Evolutionary conservation across 108 stramenopile species (phyloP).

Genomic region (Craspedostauros australis): DNA sequence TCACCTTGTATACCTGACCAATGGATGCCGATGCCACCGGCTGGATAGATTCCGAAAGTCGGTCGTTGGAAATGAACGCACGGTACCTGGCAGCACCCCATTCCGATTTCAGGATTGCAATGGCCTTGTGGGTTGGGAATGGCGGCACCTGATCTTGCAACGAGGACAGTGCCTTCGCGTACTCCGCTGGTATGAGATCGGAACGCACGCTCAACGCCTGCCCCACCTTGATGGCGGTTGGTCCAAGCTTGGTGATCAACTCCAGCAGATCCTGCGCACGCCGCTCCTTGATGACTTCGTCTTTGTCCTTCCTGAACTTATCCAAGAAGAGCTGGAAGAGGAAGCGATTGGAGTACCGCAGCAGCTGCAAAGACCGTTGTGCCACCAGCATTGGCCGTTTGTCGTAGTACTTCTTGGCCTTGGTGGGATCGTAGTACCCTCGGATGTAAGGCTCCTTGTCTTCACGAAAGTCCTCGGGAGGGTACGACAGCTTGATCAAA

Average conservation of each 20-base stretch:
- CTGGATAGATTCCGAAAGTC: no score
- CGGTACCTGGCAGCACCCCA: conserved; percentile 18
- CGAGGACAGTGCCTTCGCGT: conserved; percentile 47
- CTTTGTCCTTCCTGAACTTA: conserved; percentile 21
- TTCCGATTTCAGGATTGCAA: conserved; percentile 49
- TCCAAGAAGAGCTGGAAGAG: conserved; percentile 19
- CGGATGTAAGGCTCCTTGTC: conserved; percentile 24
- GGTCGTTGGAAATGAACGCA: conserved; percentile 18
- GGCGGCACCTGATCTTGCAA: conserved; percentile 81
- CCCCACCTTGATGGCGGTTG: conserved; percentile 71
- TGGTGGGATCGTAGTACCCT: conserved; percentile 27
- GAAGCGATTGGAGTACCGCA: conserved; percentile 22
- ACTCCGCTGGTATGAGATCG: conserved; percentile 66
- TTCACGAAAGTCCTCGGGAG: no score
- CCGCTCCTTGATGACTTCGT: conserved; percentile 2
- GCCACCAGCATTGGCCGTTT: conserved; percentile 12
- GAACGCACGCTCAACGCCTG: conserved; percentile 73
- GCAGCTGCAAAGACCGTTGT: conserved; percentile 22
- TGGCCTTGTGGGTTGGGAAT: conserved; percentile 41
- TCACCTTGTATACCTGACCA: conserved; percentile 84
- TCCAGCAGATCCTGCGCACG: conserved; percentile 42
- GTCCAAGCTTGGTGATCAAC: conserved; percentile 44
- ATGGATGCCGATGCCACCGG: conserved; percentile 85
- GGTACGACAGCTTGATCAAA: no score
- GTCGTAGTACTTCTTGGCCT: conserved; percentile 20